Conservation (phyloP, 495 filamentous ascomycete genomes). For the Aspergillus heteromorphus region DNA sequence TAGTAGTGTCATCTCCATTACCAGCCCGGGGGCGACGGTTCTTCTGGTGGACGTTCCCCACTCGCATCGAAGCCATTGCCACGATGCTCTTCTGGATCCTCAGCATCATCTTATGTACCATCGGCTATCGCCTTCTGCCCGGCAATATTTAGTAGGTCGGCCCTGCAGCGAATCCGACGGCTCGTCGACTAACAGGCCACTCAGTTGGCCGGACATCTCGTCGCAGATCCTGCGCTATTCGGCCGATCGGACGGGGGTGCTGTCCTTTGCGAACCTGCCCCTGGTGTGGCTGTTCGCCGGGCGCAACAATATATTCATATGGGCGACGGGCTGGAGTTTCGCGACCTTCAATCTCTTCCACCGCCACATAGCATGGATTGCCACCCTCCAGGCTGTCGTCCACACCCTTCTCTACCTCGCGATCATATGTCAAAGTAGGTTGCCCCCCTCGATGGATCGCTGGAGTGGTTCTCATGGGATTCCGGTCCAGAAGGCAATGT, state of each 20-base stretch:
- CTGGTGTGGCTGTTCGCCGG: conserved; percentile 48
- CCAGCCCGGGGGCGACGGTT: conserved; percentile 21
- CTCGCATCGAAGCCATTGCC: conserved; percentile 34
- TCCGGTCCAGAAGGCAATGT: conserved; percentile 22
- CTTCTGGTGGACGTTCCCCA: conserved; percentile 36
- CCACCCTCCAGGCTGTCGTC: conserved; percentile 45
- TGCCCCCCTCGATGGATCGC: neutral
- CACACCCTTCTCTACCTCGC: conserved; percentile 36
- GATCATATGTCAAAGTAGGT: conserved; percentile 28
- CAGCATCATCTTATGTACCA: conserved; percentile 30
- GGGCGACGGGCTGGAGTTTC: conserved; percentile 52
- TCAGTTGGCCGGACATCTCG: conserved; percentile 30
- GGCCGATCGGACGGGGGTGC: conserved; percentile 47
- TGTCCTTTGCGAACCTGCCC: conserved; percentile 48
- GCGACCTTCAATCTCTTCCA: conserved; percentile 51
- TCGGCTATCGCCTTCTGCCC: conserved; percentile 31
- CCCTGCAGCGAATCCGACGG: neutral
- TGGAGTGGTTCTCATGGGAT: neutral
- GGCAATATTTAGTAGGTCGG: conserved; percentile 39
- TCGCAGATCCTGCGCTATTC: conserved; percentile 38
- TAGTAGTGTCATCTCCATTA: conserved; percentile 31
- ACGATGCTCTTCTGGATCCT: conserved; percentile 37
- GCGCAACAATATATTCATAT: conserved; percentile 52
- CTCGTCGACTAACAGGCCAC: conserved; percentile 7
- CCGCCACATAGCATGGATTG: conserved; percentile 51